Percentiles rank a stretch among this genome's conserved stretches.
These are phyloP conservation scores for Hanseniaspora mollemarum DNA, from an alignment of 805 yeast species.

Conservation along the genomic window DNA sequence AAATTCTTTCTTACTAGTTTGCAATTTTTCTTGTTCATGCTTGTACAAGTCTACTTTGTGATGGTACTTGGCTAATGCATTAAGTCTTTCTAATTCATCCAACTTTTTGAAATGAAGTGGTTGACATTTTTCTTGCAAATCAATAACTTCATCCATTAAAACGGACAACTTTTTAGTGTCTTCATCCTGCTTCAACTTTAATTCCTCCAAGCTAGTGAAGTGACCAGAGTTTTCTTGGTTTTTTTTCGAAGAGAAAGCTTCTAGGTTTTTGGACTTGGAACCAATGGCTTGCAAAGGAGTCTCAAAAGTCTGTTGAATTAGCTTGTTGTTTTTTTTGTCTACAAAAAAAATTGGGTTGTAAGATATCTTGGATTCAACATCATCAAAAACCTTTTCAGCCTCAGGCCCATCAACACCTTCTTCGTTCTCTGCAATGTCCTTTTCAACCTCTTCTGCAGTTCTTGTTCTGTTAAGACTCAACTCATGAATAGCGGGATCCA, in stretches of 20 bases:
- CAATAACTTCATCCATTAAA: slow-evolving; percentile 9
- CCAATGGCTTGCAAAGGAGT: slow-evolving; percentile 1
- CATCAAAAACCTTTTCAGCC: not conserved
- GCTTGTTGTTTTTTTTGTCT: slow-evolving; percentile 7
- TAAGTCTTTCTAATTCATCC: slow-evolving; percentile 13
- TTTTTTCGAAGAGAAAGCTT: not conserved
- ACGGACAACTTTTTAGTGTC: not conserved
- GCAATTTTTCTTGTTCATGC: slow-evolving; percentile 10
- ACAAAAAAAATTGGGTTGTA: slow-evolving; percentile 13
- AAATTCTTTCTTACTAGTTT: slow-evolving; percentile 2
- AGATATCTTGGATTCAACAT: slow-evolving; percentile 8
- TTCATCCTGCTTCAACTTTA: not conserved
- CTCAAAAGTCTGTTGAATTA: not conserved
- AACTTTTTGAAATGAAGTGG: slow-evolving; percentile 11
- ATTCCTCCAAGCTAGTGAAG: not conserved
- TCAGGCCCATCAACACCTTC: not conserved
- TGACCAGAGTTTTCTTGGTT: not conserved
- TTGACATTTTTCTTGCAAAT: slow-evolving; percentile 10
- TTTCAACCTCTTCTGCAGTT: not conserved
- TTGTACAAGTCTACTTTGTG: slow-evolving; percentile 14
- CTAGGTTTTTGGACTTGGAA: slow-evolving; percentile 3
- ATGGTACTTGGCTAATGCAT: not conserved
- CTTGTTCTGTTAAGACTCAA: not conserved
- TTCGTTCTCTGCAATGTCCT: slow-evolving; percentile 1
- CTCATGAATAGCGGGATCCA: not conserved